Conservation (phyloP, 2,329 filamentous ascomycete genomes). For the Plectosphaerella plurivora region DNA sequence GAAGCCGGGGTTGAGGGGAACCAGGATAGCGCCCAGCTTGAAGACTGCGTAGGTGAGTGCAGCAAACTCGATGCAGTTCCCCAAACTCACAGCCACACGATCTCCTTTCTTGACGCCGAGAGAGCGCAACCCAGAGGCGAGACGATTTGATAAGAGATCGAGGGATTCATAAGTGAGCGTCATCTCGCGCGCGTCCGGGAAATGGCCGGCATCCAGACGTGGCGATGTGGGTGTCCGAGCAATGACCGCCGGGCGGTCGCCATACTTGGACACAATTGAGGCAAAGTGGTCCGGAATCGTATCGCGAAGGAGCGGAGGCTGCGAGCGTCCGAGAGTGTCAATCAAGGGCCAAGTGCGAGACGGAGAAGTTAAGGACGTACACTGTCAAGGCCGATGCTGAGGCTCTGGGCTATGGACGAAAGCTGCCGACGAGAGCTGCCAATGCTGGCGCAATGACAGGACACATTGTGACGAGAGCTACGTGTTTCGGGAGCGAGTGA, state of each 20-base stretch:
- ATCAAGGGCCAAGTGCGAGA: background rate
- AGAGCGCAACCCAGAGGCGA: constrained; percentile 66
- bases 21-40: constrained; percentile 89
- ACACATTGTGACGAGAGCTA: too few species aligned
- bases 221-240: constrained; percentile 36
- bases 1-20: constrained; percentile 91
- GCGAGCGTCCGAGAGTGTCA: background rate
- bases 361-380: background rate
- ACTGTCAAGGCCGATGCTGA: background rate
- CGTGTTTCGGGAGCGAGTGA: too few species aligned
- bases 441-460: background rate
- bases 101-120: constrained; percentile 77
- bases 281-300: constrained; percentile 73
- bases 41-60: constrained; percentile 84
- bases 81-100: constrained; percentile 79
- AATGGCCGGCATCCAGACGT: constrained; percentile 27
- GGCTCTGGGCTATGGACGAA: background rate
- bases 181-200: constrained; percentile 56
- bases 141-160: constrained; percentile 68
- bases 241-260: constrained; percentile 59
- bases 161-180: constrained; percentile 70
- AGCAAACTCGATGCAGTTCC: constrained; percentile 81
- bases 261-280: constrained; percentile 56
- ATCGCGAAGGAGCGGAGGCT: constrained; percentile 63
- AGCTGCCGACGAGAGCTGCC: background rate